phyloP scores from a whole-genome alignment of 2,329 filamentous ascomycete species.

The Aspergillus sp. region DNA sequence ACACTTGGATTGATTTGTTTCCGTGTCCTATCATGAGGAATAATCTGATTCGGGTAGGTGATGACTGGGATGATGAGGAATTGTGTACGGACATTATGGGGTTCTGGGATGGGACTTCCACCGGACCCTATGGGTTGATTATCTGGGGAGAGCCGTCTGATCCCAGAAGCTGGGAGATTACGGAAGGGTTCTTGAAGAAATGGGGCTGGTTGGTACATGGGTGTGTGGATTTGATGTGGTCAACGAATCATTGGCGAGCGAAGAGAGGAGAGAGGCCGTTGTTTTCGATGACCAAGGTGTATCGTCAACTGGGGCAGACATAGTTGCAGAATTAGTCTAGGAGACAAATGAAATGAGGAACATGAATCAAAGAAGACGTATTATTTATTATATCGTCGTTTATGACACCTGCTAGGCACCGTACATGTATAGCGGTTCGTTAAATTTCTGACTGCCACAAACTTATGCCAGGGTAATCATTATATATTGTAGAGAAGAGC shows the following conservation, averaged over 20 bases:
- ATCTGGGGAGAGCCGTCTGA: conserved; percentile 51
- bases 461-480: too few relatives aligned
- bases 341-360: too few relatives aligned
- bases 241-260: conserved; percentile 13
- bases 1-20: conserved; percentile 38
- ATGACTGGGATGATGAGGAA: conserved; percentile 33
- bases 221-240: conserved; percentile 6
- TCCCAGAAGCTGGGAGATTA: conserved; percentile 47
- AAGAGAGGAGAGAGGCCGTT: conserved; percentile 3
- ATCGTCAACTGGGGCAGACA: too few relatives aligned
- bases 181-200: conserved; percentile 44
- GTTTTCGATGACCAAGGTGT: too few relatives aligned
- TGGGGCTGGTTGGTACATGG: conserved; percentile 30
- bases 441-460: too few relatives aligned
- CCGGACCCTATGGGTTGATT: conserved; percentile 31
- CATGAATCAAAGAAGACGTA: too few relatives aligned
- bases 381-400: too few relatives aligned
- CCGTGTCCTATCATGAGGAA: conserved; percentile 39
- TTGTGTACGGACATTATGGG: conserved; percentile 41
- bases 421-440: too few relatives aligned
- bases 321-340: too few relatives aligned
- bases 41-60: conserved; percentile 35
- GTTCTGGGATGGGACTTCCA: conserved; percentile 15
- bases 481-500: too few relatives aligned
- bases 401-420: too few relatives aligned